phyloP scores from a whole-genome alignment of 1,284 basidiomycete species.

The Farysia itapuensis region DNA sequence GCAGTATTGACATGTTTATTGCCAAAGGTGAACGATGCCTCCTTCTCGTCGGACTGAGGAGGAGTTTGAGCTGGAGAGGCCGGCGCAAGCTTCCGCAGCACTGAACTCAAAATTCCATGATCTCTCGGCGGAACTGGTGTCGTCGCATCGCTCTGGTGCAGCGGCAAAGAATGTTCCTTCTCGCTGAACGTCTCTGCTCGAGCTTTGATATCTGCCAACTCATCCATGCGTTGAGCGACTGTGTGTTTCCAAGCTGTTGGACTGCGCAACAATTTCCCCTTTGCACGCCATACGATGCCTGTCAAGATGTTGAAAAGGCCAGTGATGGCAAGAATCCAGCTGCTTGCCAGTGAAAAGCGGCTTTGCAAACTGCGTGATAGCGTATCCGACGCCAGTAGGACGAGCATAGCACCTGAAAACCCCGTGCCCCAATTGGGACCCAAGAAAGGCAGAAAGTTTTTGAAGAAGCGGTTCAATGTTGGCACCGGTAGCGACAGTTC shows the following conservation, averaged over 20 bases:
- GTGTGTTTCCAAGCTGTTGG: constrained; percentile 19
- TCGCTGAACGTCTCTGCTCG: constrained; percentile 19
- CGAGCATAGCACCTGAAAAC: constrained; percentile 31
- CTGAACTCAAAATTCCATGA: too few species aligned
- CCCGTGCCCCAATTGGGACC: constrained; percentile 38
- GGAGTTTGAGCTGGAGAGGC: too few species aligned
- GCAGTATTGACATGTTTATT: too few species aligned
- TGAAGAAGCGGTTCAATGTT: constrained; percentile 21
- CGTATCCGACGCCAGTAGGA: constrained; percentile 22
- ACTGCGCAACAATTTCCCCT: constrained; percentile 18
- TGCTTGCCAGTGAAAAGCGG: constrained; percentile 10
- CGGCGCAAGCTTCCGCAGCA: too few species aligned
- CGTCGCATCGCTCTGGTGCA: too few species aligned
- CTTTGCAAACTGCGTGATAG: constrained; percentile 6
- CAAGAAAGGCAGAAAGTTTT: constrained; percentile 34
- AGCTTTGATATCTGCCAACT: constrained; percentile 20
- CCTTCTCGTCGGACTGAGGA: too few species aligned
- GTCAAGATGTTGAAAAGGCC: constrained; percentile 14
- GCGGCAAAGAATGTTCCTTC: too few species aligned
- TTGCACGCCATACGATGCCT: constrained; percentile 22
- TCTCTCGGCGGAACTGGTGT: too few species aligned
- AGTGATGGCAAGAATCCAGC: constrained; percentile 16
- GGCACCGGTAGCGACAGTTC: constrained; percentile 34
- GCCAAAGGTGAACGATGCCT: too few species aligned
- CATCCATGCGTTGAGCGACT: constrained; percentile 20